These are phyloP conservation scores for Melanogaster broomeanus DNA, from an alignment of 768 basidiomycete species.

Conservation along the genomic window DNA sequence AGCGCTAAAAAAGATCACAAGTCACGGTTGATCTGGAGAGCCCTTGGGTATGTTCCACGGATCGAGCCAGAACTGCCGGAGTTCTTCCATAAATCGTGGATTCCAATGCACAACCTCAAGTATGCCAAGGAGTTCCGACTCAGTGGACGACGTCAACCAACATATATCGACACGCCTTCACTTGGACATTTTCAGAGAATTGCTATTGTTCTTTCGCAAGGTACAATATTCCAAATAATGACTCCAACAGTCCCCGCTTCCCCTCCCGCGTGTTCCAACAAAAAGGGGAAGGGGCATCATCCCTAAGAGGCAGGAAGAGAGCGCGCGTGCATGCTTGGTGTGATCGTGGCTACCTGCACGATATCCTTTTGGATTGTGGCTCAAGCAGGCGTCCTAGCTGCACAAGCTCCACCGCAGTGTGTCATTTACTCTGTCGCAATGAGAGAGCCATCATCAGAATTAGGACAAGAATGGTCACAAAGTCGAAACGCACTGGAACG, in stretches of 20 bases:
- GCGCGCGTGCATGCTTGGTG: constrained; percentile 25
- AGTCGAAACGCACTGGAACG: constrained; percentile 74
- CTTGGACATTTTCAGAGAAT: background rate
- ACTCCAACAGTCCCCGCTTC: constrained; percentile 23
- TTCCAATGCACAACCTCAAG: too few relatives aligned
- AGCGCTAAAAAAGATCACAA: too few relatives aligned
- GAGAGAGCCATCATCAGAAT: background rate
- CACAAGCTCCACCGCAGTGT: constrained; percentile 29
- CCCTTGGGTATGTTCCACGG: too few relatives aligned
- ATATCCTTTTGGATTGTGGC: constrained; percentile 9
- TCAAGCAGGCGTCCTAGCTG: constrained; percentile 16
- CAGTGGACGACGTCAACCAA: background rate
- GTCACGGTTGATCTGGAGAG: too few relatives aligned
- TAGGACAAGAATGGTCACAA: background rate
- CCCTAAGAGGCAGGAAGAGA: constrained; percentile 28
- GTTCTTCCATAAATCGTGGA: too few relatives aligned
- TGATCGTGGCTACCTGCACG: constrained; percentile 14
- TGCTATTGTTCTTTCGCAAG: constrained; percentile 15
- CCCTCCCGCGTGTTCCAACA: constrained; percentile 24
- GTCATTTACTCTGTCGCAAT: constrained; percentile 38
- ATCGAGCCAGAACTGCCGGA: too few relatives aligned
- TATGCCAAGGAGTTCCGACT: too few relatives aligned
- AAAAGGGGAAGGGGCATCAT: constrained; percentile 15
- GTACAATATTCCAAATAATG: constrained; percentile 25
- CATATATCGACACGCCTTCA: too few relatives aligned